Evolutionary conservation across 2,329 filamentous ascomycete species (phyloP).

Genomic region (Claviceps sp.): DNA sequence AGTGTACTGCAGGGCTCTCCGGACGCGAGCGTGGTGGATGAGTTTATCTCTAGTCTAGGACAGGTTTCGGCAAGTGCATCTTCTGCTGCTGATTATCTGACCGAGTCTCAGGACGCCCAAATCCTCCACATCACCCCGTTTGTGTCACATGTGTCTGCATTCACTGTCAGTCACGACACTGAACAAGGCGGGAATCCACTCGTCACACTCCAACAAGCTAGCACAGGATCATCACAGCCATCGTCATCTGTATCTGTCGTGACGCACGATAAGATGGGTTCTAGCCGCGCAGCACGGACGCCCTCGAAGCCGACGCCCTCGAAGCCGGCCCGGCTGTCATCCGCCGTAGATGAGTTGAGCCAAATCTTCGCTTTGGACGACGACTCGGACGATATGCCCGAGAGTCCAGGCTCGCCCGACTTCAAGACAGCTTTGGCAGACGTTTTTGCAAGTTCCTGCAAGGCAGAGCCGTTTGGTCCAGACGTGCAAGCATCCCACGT

Average conservation of each 20-base stretch:
- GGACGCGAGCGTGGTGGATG: constrained; percentile 1
- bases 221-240: neutral
- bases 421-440: neutral
- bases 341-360: constrained; percentile 9
- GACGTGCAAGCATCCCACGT: neutral
- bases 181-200: neutral
- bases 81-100: neutral
- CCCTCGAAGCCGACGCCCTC: neutral
- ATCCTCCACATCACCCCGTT: constrained; percentile 8
- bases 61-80: neutral
- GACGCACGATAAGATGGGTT: neutral
- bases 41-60: constrained; percentile 1
- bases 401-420: neutral
- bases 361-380: constrained; percentile 8
- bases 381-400: neutral
- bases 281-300: neutral
- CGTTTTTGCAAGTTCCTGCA: neutral
- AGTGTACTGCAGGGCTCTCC: neutral
- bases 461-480: neutral
- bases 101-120: constrained; percentile 17
- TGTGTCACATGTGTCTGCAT: constrained; percentile 6
- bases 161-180: constrained; percentile 8
- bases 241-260: neutral
- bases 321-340: neutral
- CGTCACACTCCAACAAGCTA: neutral